phyloP scores from a whole-genome alignment of 2,329 filamentous ascomycete genomes.

The Penicillium aurantiogriseum region DNA sequence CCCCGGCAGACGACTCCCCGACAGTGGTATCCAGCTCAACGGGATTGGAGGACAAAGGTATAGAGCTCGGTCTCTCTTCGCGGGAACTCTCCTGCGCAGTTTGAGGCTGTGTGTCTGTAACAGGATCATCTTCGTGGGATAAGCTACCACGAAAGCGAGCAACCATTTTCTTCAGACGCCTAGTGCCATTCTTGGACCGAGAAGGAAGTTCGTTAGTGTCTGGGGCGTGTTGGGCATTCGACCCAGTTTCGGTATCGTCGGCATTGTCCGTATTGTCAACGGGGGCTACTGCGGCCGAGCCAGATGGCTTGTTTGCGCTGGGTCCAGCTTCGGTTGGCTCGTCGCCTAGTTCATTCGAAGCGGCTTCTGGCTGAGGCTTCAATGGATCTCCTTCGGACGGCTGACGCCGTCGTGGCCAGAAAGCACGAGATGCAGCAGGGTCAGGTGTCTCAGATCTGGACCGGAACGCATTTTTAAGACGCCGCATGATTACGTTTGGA shows the following conservation, averaged over 20 bases:
- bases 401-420: constrained; percentile 15
- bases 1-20: neutral
- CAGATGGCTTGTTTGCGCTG: neutral
- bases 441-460: constrained; percentile 3
- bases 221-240: neutral
- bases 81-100: neutral
- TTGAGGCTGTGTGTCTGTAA: constrained; percentile 1
- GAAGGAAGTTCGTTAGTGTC: constrained; percentile 1
- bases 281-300: neutral
- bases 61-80: neutral
- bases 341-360: neutral
- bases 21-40: neutral
- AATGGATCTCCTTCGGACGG: constrained; percentile 10
- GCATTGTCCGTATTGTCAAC: neutral
- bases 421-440: constrained; percentile 6
- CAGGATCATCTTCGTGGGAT: constrained; percentile 11
- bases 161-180: constrained; percentile 14
- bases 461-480: constrained; percentile 13
- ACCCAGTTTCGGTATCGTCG: neutral
- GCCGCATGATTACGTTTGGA: constrained; percentile 13
- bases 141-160: constrained; percentile 10
- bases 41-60: constrained; percentile 3
- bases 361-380: constrained; percentile 9
- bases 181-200: constrained; percentile 11
- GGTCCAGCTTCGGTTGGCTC: neutral